Base-by-base conservation (phyloP, 768 basidiomycete genomes). In the Lentinula raphanica region DNA sequence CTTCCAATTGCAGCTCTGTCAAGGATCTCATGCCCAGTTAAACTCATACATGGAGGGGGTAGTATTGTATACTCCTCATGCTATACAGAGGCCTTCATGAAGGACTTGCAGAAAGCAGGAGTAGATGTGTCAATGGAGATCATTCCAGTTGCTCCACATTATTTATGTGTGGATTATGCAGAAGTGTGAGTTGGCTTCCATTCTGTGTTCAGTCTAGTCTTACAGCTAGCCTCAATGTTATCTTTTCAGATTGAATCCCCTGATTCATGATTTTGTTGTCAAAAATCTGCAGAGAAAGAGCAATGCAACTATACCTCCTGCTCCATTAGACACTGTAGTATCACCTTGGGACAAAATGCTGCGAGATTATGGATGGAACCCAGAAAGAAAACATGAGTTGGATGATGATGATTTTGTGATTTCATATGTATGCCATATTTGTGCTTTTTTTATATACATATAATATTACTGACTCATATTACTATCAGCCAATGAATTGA, bases 41-140 rank as follows among this genome's bases (percentile, higher is more conserved):
- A 63, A 58, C 61, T 67, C 32, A 31, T 67, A 4, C 62, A 67
- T n/a, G 65, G 66, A 35, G 56, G 56, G 1, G 60, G 66, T 54
- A 69, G 67, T 40, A 66, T 69, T 58, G 65, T 64, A 23, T 64
- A 61, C 50, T 49, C 53, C n/a, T 13, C 63, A 57, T 61, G 51
- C 36, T 58, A 59, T 49, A 61, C 59, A n/a, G 36, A 49, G 8
- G 54, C 49, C 49, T 62, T 68, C 23, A 51, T 38, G 44, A 49
- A 59, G 25, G 57, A 58, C 39, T 64, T 72, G 59, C 60, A 31
- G 44, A 49, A 61, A 31, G 63, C 61, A 57, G 66, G 64, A 12
- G 58, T 64, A 35, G 29, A 64, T 12, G 66, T 48, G 1, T 25
- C 50, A 48, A 49, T 66, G n/a, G 46, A 56, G 0, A 54, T 50